Evolutionary conservation across 495 filamentous ascomycete species (phyloP).

Genomic region (Beverwykella pulmonaria): DNA sequence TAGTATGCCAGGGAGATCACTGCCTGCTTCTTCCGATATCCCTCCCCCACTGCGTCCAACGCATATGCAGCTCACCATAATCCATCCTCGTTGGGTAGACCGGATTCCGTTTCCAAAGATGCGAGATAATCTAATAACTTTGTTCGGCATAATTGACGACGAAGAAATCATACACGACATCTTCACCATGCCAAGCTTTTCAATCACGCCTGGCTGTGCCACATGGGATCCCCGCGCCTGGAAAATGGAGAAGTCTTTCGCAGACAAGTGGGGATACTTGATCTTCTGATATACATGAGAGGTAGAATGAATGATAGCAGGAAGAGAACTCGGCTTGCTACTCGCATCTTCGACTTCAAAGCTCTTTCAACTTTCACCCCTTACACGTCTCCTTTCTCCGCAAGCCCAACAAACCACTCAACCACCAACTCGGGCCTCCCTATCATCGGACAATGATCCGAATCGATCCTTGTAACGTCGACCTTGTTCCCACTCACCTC

Average conservation of each 20-base stretch:
- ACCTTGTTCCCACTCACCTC: neutral
- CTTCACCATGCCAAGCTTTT: constrained; percentile 26
- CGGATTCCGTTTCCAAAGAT: constrained; percentile 33
- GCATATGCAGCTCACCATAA: constrained; percentile 17
- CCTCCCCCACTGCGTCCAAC: constrained; percentile 28
- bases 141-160: constrained; percentile 29
- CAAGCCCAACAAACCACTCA: constrained; percentile 1
- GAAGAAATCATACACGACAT: constrained; percentile 32
- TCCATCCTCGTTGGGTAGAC: constrained; percentile 29
- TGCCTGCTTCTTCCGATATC: neutral
- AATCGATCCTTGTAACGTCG: constrained; percentile 8
- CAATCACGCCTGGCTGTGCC: constrained; percentile 14
- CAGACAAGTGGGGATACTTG: constrained; percentile 36
- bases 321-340: no score
- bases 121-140: constrained; percentile 28
- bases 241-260: constrained; percentile 26
- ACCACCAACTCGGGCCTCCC: neutral
- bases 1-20: constrained; percentile 16
- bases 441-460: constrained; percentile 3
- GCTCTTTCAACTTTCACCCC: neutral
- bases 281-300: constrained; percentile 8
- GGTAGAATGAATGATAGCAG: no score
- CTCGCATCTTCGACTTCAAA: no score
- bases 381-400: neutral
- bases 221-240: constrained; percentile 35